Percentiles rank a stretch among this genome's conserved stretches.
Conservation (phyloP, 371 early-diverging fungal species). For the Mycotypha africana region DNA sequence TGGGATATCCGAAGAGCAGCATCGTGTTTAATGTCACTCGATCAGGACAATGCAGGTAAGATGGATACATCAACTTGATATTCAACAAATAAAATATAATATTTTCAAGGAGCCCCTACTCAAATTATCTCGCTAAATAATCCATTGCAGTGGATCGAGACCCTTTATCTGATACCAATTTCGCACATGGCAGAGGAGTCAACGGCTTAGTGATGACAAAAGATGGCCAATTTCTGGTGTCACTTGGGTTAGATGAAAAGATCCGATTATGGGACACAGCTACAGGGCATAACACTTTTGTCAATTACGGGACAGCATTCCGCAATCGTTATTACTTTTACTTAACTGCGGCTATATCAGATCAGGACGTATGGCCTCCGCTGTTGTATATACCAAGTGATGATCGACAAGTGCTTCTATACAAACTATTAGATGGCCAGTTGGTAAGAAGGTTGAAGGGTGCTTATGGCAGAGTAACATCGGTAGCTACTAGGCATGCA, state of each 20-base stretch:
- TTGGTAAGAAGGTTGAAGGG: constrained; percentile 52
- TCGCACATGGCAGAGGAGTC: constrained; percentile 66
- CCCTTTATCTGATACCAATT: constrained; percentile 44
- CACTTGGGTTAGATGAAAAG: constrained; percentile 69
- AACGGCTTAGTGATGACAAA: constrained; percentile 65
- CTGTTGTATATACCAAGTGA: constrained; percentile 60
- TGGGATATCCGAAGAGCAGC: constrained; percentile 83
- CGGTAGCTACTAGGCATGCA: constrained; percentile 50
- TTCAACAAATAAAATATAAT: too few relatives aligned
- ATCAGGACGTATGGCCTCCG: constrained; percentile 42
- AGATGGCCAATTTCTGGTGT: constrained; percentile 58
- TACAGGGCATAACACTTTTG: constrained; percentile 59
- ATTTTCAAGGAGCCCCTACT: too few relatives aligned
- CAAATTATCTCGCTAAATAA: too few relatives aligned
- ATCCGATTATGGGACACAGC: constrained; percentile 80
- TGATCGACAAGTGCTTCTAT: constrained; percentile 49
- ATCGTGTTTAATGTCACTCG: constrained; percentile 52
- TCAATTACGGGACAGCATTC: constrained; percentile 59
- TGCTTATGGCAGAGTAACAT: constrained; percentile 60
- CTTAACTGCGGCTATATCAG: constrained; percentile 42
- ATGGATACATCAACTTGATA: too few relatives aligned
- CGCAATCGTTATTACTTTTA: constrained; percentile 46
- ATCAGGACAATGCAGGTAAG: constrained; percentile 53
- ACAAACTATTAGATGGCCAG: constrained; percentile 53
- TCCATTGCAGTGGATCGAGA: constrained; percentile 17